Percentiles rank a stretch among this genome's conserved stretches.
Evolutionary conservation across 2,329 filamentous ascomycete species (phyloP).

Genomic region (Exophiala sp.): DNA sequence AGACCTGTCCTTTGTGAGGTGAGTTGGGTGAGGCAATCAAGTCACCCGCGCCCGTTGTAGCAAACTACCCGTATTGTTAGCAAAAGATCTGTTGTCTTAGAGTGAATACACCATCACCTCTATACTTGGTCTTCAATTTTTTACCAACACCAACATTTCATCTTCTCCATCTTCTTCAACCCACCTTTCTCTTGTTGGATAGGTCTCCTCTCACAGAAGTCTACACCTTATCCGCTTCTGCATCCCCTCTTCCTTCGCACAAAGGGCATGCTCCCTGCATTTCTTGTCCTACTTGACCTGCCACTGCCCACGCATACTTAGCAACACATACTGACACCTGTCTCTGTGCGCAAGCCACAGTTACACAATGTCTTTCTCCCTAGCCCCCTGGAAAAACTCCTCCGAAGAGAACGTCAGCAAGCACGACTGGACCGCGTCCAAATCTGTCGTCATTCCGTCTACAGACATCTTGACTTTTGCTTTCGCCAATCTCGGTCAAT

Average conservation of each 20-base stretch:
- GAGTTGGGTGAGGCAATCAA: not conserved
- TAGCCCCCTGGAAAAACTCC: not conserved
- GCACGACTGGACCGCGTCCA: slow-evolving; percentile 13
- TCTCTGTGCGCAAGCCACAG: slow-evolving; percentile 19
- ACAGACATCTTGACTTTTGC: slow-evolving; percentile 42
- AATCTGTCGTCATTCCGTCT: slow-evolving; percentile 8
- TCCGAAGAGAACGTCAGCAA: not conserved
- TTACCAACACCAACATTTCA: too few relatives aligned
- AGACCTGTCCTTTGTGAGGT: not conserved
- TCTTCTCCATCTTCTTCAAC: not conserved
- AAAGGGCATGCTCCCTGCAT: slow-evolving; percentile 10
- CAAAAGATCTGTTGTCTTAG: too few relatives aligned
- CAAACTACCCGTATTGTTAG: too few relatives aligned
- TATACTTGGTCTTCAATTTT: not conserved
- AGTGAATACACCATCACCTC: too few relatives aligned
- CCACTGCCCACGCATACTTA: slow-evolving; percentile 7
- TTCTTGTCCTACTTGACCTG: slow-evolving; percentile 17
- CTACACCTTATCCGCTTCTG: slow-evolving; percentile 3
- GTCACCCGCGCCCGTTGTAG: too few relatives aligned
- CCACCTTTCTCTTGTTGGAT: slow-evolving; percentile 3
- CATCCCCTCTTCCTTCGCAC: not conserved
- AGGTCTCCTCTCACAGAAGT: slow-evolving; percentile 10
- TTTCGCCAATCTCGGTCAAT: slow-evolving; percentile 35
- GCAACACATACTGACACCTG: slow-evolving; percentile 13
- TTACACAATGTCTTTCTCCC: slow-evolving; percentile 23